Evolutionary conservation across 1,139 yeast genomes (phyloP), one percentile per base, ranked within the genome.

Genomic region (Debaryomycetaceae sp.): DNA sequence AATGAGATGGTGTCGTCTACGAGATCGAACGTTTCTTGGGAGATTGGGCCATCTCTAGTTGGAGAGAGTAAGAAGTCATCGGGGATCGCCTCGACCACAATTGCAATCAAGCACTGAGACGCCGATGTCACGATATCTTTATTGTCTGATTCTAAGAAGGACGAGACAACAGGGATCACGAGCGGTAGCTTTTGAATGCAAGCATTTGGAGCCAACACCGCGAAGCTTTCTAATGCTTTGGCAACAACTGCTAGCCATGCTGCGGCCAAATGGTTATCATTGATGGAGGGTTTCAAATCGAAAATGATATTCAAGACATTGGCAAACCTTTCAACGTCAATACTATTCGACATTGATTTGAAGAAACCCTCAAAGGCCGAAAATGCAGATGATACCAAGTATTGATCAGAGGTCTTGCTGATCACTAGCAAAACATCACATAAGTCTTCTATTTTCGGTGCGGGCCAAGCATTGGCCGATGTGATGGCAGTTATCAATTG

Each of bases 201-300:
- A 22, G 61, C 55, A 19, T 62, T 47, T 2, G 86, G 74, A 37
- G 78, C 73, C 36, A 79, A 61, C 13, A 54, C 51, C 12, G 87
- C 62, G 47, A 75, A 83, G 5, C 87, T 68, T 30, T 75, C 74
- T 37, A 81, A 63, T 27, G 92, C 95, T 46, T 85, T 86, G 5
- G 96, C 93, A 24, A 90, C 71, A 16, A 86, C 95, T 1, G 96
- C 95, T 29, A 86, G 69, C 98, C 98, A 90, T 7, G 95, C 73
- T 13, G 93, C 95, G 12, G 92, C 85, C 41, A 90, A 67, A 51
- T 85, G 87, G 25, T 78, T 64, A 47, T 90, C 98, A 41, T 78
- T 80, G 16, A 72, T 51, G 1, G 93, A 67, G 5, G 98, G 98
- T 40, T 77, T 77, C 46, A 87, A 64, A 36, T 81, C 83, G 42